Evolutionary conservation across 768 basidiomycete genomes (phyloP).

Genomic region (Rhizopogon sp.): DNA sequence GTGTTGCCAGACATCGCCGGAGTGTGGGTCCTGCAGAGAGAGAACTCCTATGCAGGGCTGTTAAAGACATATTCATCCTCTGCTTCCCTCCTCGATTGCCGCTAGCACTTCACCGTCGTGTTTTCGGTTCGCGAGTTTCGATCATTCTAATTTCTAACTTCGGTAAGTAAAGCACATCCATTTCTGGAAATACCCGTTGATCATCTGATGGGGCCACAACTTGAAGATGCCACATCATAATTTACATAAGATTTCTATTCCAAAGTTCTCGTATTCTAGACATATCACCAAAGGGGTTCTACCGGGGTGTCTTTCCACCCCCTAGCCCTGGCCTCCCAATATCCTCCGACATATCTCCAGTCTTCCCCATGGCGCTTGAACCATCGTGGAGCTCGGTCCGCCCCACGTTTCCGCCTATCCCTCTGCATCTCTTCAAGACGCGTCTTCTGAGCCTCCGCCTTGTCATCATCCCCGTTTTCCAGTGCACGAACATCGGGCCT

Average conservation of each 20-base stretch:
- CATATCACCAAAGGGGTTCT: conserved; percentile 58
- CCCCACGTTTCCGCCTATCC: conserved; percentile 56
- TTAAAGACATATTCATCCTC: conserved; percentile 15
- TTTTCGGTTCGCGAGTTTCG: not conserved
- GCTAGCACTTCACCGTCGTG: no score
- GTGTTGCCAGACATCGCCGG: conserved; percentile 32
- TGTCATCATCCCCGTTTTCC: conserved; percentile 68
- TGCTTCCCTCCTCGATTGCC: not conserved
- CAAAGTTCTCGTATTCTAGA: not conserved
- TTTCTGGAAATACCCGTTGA: not conserved
- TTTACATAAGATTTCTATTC: not conserved
- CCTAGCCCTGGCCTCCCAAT: conserved; percentile 71
- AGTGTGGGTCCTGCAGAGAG: conserved; percentile 15
- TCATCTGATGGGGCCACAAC: no score
- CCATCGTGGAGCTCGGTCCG: conserved; percentile 66
- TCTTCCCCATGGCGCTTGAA: conserved; percentile 66
- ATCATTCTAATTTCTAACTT: not conserved
- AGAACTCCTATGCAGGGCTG: conserved; percentile 14
- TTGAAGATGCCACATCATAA: not conserved
- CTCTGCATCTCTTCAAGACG: conserved; percentile 75
- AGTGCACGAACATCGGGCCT: conserved; percentile 81
- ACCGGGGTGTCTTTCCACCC: conserved; percentile 54
- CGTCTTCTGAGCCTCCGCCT: conserved; percentile 68
- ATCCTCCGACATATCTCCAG: conserved; percentile 75
- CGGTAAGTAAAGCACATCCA: not conserved